Conservation (phyloP, 768 basidiomycete species). For the Baorangia bicolor region DNA sequence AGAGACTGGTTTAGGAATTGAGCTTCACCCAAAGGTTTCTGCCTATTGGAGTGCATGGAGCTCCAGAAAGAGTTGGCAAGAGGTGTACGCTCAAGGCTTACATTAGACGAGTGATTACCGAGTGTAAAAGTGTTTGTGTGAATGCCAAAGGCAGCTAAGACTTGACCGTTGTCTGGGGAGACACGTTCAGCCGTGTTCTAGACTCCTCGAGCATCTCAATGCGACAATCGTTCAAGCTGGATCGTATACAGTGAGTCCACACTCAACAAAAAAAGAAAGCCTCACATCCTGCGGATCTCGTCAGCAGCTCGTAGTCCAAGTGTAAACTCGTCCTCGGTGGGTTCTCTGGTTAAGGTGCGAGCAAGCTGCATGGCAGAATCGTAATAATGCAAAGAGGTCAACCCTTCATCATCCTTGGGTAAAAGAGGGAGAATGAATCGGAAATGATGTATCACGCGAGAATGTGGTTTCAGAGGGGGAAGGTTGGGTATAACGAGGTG, state of each 20-base stretch:
- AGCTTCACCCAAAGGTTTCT: conserved; percentile 38
- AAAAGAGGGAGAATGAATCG: conserved; percentile 69
- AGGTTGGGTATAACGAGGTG: conserved; percentile 72
- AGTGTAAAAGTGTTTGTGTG: neutral
- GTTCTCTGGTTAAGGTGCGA: conserved; percentile 56
- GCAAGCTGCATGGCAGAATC: conserved; percentile 76
- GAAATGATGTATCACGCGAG: conserved; percentile 78
- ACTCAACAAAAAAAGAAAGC: neutral
- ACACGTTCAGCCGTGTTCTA: conserved; percentile 40
- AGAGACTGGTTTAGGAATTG: conserved; percentile 38
- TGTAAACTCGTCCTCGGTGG: conserved; percentile 66
- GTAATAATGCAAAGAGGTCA: conserved; percentile 71
- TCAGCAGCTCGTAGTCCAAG: conserved; percentile 59
- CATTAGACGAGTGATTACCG: conserved; percentile 31
- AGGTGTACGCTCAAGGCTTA: conserved; percentile 43
- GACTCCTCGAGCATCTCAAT: conserved; percentile 64
- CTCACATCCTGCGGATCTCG: conserved; percentile 60
- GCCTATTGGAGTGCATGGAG: conserved; percentile 47
- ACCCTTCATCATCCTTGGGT: conserved; percentile 57
- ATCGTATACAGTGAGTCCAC: neutral
- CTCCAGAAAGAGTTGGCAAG: conserved; percentile 45
- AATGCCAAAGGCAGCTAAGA: neutral
- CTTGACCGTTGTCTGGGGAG: conserved; percentile 16
- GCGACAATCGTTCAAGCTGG: conserved; percentile 61
- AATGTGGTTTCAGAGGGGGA: conserved; percentile 66